Conservation (phyloP, 176 grass and related monocot species). For the Carex myosuroides region DNA sequence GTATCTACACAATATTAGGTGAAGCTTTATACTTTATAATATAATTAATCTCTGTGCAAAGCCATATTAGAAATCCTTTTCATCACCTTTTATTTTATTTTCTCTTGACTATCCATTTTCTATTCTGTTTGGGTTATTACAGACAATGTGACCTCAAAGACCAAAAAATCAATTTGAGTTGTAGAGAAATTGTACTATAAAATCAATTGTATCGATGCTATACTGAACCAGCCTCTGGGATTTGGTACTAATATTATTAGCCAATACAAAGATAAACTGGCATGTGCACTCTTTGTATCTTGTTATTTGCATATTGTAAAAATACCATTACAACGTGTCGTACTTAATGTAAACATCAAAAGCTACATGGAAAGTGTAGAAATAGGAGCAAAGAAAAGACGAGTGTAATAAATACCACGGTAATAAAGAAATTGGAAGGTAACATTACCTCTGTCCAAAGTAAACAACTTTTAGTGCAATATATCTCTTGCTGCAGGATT, state of each 20-base stretch:
- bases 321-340: not conserved
- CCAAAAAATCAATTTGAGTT: not conserved
- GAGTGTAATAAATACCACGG: not conserved
- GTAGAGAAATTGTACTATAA: not conserved
- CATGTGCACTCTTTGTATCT: not conserved
- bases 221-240: not conserved
- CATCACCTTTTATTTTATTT: not conserved
- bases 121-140: not conserved
- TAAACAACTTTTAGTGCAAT: conserved; percentile 85
- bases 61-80: not conserved
- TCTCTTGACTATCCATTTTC: not conserved
- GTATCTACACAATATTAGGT: conserved; percentile 47
- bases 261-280: not conserved
- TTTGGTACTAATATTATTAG: not conserved
- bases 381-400: not conserved
- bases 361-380: not conserved
- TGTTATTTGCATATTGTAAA: not conserved
- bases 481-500: conserved; percentile 45
- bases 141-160: not conserved
- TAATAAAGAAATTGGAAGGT: not conserved
- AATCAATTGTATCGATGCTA: not conserved
- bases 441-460: conserved; percentile 67
- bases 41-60: not conserved
- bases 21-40: not conserved
- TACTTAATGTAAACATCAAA: conserved; percentile 10